These are phyloP conservation scores for Hippophae rhamnoides DNA, from an alignment of 306 rosid species.

Conservation along the genomic window DNA sequence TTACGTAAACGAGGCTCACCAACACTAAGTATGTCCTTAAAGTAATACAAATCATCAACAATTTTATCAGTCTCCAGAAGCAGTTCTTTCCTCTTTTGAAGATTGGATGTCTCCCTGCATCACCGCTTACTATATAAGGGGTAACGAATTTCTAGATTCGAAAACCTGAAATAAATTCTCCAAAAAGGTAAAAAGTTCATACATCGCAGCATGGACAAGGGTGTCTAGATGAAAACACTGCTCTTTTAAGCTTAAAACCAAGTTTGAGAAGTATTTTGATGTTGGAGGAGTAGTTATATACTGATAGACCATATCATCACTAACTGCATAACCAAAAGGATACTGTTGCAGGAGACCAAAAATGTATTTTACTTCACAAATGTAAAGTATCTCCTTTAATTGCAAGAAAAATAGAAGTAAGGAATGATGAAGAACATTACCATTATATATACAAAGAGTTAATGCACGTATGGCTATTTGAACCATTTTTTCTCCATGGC, in stretches of 20 bases:
- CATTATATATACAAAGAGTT: conserved; percentile 57
- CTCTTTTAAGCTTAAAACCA: conserved; percentile 46
- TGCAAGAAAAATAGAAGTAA: not conserved
- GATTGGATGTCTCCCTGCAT: conserved; percentile 43
- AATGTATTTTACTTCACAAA: conserved; percentile 11
- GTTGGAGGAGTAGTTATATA: conserved; percentile 65
- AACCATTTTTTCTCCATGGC: conserved; percentile 69
- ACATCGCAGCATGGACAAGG: conserved; percentile 41
- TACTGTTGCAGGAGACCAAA: conserved; percentile 24
- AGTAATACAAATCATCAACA: conserved; percentile 60
- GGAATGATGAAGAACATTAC: conserved; percentile 23
- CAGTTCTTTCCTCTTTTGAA: conserved; percentile 38
- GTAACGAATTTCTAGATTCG: conserved; percentile 5
- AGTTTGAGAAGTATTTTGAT: conserved; percentile 68
- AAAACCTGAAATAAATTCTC: not conserved
- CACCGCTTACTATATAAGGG: conserved; percentile 1
- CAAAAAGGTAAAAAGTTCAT: conserved; percentile 15
- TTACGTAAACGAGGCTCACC: conserved; percentile 42
- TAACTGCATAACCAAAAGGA: conserved; percentile 53
- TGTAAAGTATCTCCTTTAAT: conserved; percentile 10
- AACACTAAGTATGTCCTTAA: conserved; percentile 54
- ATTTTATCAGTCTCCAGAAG: conserved; percentile 57
- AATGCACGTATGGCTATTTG: conserved; percentile 63
- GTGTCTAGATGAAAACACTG: conserved; percentile 48
- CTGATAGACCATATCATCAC: conserved; percentile 60